Percentiles rank a stretch among this genome's conserved stretches.
Conservation (phyloP, 2,329 filamentous ascomycete species). For the Colletotrichum chrysophilum region DNA sequence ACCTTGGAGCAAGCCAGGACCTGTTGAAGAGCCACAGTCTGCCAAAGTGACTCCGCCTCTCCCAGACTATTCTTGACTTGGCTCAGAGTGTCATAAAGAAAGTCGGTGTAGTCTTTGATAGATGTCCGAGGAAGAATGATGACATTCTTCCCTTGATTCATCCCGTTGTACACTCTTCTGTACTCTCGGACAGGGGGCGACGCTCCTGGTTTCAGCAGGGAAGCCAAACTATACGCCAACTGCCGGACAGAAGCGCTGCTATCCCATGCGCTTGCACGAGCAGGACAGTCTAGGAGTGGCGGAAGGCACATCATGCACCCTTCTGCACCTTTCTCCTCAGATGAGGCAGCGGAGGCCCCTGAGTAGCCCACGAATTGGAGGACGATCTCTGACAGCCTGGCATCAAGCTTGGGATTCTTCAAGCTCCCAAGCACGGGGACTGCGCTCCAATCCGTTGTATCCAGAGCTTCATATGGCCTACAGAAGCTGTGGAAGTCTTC, state of each 20-base stretch:
- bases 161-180: slow-evolving; percentile 31
- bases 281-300: slow-evolving; percentile 62
- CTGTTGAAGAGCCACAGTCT: slow-evolving; percentile 16
- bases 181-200: slow-evolving; percentile 37
- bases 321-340: slow-evolving; percentile 23
- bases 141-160: slow-evolving; percentile 18
- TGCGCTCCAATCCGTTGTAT: slow-evolving; percentile 9
- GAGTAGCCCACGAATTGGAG: slow-evolving; percentile 34
- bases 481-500: slow-evolving; percentile 33
- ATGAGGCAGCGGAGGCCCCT: slow-evolving; percentile 35
- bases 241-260: slow-evolving; percentile 54
- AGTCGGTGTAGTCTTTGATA: slow-evolving; percentile 7
- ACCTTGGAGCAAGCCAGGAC: slow-evolving; percentile 20
- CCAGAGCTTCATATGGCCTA: slow-evolving; percentile 31
- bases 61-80: slow-evolving; percentile 24
- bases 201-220: slow-evolving; percentile 21
- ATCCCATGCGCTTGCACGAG: slow-evolving; percentile 62
- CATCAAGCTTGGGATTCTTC: slow-evolving; percentile 32
- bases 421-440: neutral
- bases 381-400: slow-evolving; percentile 43
- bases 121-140: neutral
- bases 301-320: slow-evolving; percentile 65
- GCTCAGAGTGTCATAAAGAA: slow-evolving; percentile 24
- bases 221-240: slow-evolving; percentile 57
- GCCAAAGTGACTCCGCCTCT: slow-evolving; percentile 19